A percentile compares a stretch with the other conserved stretches of the same genome.
Conservation (phyloP, 176 grass and related monocot species). For the Aegilops tauschii region DNA sequence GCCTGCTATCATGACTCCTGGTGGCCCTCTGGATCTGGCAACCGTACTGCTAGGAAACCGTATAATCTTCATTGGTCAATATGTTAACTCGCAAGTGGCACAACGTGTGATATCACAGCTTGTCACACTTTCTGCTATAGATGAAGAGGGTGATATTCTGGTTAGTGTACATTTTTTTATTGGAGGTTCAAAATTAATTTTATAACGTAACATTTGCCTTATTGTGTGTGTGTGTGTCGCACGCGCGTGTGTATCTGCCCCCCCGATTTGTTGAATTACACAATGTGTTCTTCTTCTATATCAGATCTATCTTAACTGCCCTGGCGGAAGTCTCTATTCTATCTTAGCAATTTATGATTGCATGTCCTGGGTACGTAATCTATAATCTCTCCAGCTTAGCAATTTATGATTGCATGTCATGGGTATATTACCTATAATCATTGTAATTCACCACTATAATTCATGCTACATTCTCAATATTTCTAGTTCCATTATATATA, state of each 20-base stretch:
- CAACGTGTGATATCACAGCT: conserved; percentile 95
- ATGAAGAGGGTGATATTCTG: conserved; percentile 87
- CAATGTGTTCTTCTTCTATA: conserved; percentile 24
- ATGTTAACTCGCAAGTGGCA: conserved; percentile 88
- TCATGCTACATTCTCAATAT: not conserved
- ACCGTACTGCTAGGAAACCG: conserved; percentile 78
- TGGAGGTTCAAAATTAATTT: conserved; percentile 10
- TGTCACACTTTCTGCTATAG: conserved; percentile 76
- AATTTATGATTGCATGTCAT: conserved; percentile 94
- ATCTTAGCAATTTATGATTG: conserved; percentile 95
- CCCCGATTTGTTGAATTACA: conserved; percentile 9
- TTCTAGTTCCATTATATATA: not conserved
- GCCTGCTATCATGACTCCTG: conserved; percentile 74
- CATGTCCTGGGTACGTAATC: conserved; percentile 83
- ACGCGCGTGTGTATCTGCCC: not conserved
- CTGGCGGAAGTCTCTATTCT: conserved; percentile 86
- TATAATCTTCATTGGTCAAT: conserved; percentile 89
- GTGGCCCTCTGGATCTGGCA: conserved; percentile 70
- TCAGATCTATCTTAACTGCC: conserved; percentile 88
- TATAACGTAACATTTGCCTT: not conserved
- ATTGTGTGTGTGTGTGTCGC: not conserved
- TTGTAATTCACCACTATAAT: not conserved
- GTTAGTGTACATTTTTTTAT: conserved; percentile 43
- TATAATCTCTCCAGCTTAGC: conserved; percentile 43
- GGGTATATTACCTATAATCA: conserved; percentile 47